Percentiles rank a stretch among this genome's conserved stretches.
phyloP scores from a whole-genome alignment of 2,329 filamentous ascomycete species.

The Monilinia aucupariae region DNA sequence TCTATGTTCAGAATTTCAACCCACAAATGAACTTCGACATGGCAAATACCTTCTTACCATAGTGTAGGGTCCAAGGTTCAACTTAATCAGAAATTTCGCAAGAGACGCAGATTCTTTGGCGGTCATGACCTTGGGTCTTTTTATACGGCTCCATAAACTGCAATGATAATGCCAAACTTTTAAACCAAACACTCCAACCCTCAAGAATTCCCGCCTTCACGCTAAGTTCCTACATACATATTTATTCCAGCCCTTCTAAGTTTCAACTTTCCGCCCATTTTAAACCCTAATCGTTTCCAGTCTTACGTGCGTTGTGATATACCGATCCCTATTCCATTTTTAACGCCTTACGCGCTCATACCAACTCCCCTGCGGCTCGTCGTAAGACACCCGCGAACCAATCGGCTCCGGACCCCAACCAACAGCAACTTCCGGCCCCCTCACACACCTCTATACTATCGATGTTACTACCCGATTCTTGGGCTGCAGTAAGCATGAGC shows the following conservation, averaged over 20 bases:
- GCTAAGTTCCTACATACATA: neutral
- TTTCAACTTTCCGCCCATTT: neutral
- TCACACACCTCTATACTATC: conserved; percentile 27
- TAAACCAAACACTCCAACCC: conserved; percentile 7
- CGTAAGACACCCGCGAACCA: conserved; percentile 6
- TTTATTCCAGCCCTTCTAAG: neutral
- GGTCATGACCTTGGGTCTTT: neutral
- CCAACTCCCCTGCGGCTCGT: conserved; percentile 12
- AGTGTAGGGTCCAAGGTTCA: neutral
- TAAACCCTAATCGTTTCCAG: neutral
- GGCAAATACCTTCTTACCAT: neutral
- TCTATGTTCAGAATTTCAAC: neutral
- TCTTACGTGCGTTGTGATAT: neutral
- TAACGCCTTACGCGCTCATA: neutral
- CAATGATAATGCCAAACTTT: neutral
- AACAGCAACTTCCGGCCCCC: conserved; percentile 20
- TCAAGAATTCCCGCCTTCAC: neutral
- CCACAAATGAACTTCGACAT: neutral
- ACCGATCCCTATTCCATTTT: neutral
- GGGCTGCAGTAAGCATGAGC: conserved; percentile 25
- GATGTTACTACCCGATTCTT: conserved; percentile 24
- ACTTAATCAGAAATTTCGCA: neutral
- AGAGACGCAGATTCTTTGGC: neutral
- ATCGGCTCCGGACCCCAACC: conserved; percentile 16
- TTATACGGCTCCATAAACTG: neutral